These are phyloP conservation scores for Claviceps sp. DNA, from an alignment of 2,329 filamentous ascomycete species.

Conservation along the genomic window DNA sequence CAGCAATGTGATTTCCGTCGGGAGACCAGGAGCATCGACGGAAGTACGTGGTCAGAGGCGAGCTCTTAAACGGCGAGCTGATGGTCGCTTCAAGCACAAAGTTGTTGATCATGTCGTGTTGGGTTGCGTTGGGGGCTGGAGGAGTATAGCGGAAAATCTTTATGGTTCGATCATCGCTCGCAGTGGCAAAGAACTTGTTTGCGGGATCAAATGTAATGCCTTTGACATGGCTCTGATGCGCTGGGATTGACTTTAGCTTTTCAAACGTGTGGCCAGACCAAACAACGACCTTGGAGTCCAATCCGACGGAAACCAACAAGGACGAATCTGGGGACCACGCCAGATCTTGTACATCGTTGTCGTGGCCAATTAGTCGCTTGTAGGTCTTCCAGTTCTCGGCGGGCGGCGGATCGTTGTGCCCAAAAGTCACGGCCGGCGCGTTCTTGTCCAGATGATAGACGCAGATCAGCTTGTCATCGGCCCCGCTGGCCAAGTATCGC, in stretches of 20 bases:
- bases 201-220: conserved; percentile 97
- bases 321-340: conserved; percentile 96
- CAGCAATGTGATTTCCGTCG: conserved; percentile 92
- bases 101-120: conserved; percentile 93
- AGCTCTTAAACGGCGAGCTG: conserved; percentile 72
- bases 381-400: conserved; percentile 98
- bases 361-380: conserved; percentile 84
- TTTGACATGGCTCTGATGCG: conserved; percentile 96
- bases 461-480: conserved; percentile 97
- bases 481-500: conserved; percentile 88
- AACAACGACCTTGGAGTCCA: conserved; percentile 95
- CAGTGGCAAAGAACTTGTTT: conserved; percentile 98
- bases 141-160: conserved; percentile 94
- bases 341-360: conserved; percentile 96
- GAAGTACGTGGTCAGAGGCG: conserved; percentile 93
- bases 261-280: conserved; percentile 98
- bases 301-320: conserved; percentile 84
- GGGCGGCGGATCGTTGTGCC: conserved; percentile 79
- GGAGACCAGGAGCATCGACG: conserved; percentile 94
- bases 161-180: conserved; percentile 91
- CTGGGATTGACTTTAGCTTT: conserved; percentile 84
- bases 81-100: conserved; percentile 93
- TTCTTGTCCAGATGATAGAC: conserved; percentile 84
- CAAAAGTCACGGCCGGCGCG: conserved; percentile 68
- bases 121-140: conserved; percentile 77